Base-by-base conservation (phyloP, 179 eudicot genomes). In the Beta macrorhiza region DNA sequence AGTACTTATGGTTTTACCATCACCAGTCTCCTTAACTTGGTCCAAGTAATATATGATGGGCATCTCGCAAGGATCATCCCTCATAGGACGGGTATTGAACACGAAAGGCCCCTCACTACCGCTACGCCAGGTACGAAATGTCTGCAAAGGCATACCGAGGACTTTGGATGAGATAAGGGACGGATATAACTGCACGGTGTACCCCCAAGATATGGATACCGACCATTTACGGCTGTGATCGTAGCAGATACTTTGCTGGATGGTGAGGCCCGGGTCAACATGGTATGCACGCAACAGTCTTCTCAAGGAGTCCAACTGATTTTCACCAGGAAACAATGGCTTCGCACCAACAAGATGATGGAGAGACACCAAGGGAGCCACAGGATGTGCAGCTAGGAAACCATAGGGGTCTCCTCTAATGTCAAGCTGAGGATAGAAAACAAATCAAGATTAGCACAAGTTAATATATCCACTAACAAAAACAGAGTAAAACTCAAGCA, bases 141-240 rank as follows among this genome's bases (percentile, higher is more conserved):
- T 95, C 78, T 67, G 94, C 20, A 90, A 74, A 0, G 99, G 98
- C 8, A 47, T 85, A 76, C 88, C 85, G 29, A 95, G 81, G 49
- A 90, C 94, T 47, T 83, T 80, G 9, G 92, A 84, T 0, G 89
- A 29, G 70, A 94, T 20, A 12, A 90, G 67, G 19, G 84, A 84
- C 17, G 91, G 91, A 81, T 92, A 96, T 16, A 96, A 75, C 84
- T 94, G 99, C 51, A 87, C 92, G 0, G 98, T 88, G 79, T 96
- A 96, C 25, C 99, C 99, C 99, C 99, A 94, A 0, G 99, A 85
- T 44, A 96, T 49, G 42, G 99, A 96, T n/a, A 92, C 83, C 0
- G 99, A 92, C 98, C 98, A 94, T 61, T 86, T 91, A 5, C 74
- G 87, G 68, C 74, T 74, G 19, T 74, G 86, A 78, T 90, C 86